A percentile compares a stretch with the other conserved stretches of the same genome.
phyloP scores from a whole-genome alignment of 2,329 filamentous ascomycete species.

The Taxawa tesnikishii region DNA sequence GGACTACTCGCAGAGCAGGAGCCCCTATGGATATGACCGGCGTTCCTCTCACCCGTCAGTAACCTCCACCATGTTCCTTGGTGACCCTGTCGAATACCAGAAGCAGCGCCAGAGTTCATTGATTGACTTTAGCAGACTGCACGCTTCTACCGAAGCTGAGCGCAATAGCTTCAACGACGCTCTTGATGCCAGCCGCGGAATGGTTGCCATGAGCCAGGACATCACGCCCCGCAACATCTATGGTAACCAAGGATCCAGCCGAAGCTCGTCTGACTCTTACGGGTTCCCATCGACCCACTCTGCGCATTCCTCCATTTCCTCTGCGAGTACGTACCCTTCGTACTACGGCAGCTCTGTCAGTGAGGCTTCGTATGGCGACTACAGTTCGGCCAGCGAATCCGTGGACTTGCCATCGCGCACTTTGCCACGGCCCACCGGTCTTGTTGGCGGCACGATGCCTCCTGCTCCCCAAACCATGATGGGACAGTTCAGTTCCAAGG shows the following conservation, averaged over 20 bases:
- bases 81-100: slow-evolving; percentile 30
- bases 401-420: slow-evolving; percentile 75
- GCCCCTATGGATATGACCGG: slow-evolving; percentile 47
- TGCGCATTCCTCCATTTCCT: slow-evolving; percentile 80
- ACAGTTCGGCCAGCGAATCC: slow-evolving; percentile 78
- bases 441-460: slow-evolving; percentile 51
- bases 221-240: slow-evolving; percentile 82
- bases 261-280: slow-evolving; percentile 74
- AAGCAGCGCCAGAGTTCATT: slow-evolving; percentile 46
- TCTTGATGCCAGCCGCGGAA: slow-evolving; percentile 83
- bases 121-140: slow-evolving; percentile 54
- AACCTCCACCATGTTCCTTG: slow-evolving; percentile 40
- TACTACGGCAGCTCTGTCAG: slow-evolving; percentile 76
- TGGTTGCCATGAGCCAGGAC: slow-evolving; percentile 93
- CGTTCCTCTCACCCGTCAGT: slow-evolving; percentile 81
- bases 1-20: slow-evolving; percentile 47
- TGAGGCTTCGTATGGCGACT: slow-evolving; percentile 78
- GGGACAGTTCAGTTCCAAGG: slow-evolving; percentile 94
- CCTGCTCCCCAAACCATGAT: slow-evolving; percentile 95
- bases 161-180: slow-evolving; percentile 71
- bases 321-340: slow-evolving; percentile 62
- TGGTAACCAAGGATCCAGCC: slow-evolving; percentile 48
- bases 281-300: slow-evolving; percentile 81
- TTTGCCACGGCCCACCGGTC: slow-evolving; percentile 63
- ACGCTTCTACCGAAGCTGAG: slow-evolving; percentile 42